These are phyloP conservation scores for Neurospora sp. DNA, from an alignment of 495 filamentous ascomycete genomes.

Conservation along the genomic window DNA sequence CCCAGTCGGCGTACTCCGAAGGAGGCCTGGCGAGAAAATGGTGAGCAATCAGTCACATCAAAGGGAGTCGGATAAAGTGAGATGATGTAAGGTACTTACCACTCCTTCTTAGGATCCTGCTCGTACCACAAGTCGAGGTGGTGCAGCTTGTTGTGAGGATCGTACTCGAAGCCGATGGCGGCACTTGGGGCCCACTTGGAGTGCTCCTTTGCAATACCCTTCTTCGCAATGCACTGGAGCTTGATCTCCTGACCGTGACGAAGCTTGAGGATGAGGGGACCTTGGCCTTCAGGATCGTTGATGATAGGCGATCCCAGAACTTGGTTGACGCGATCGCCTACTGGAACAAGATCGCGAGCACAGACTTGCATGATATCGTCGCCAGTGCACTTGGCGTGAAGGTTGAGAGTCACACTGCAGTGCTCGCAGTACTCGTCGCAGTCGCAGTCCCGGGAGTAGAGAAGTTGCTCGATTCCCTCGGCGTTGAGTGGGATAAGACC, in stretches of 20 bases:
- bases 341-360: slow-evolving; percentile 71
- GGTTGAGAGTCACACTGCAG: slow-evolving; percentile 72
- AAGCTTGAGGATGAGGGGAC: slow-evolving; percentile 79
- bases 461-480: slow-evolving; percentile 68
- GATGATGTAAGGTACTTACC: slow-evolving; percentile 48
- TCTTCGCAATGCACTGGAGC: slow-evolving; percentile 88
- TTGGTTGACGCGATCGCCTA: slow-evolving; percentile 54
- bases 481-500: slow-evolving; percentile 85
- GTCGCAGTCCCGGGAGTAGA: slow-evolving; percentile 90
- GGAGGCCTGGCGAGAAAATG: slow-evolving; percentile 56
- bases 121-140: slow-evolving; percentile 95
- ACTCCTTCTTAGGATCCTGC: slow-evolving; percentile 71
- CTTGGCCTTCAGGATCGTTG: slow-evolving; percentile 67
- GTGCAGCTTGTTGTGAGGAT: slow-evolving; percentile 84
- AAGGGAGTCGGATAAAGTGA: neutral
- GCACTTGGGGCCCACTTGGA: slow-evolving; percentile 91
- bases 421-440: slow-evolving; percentile 88
- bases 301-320: slow-evolving; percentile 71
- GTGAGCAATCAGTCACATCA: neutral
- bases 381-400: slow-evolving; percentile 73
- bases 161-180: slow-evolving; percentile 95
- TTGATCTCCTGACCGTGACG: slow-evolving; percentile 79
- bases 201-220: slow-evolving; percentile 97
- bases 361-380: slow-evolving; percentile 84
- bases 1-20: slow-evolving; percentile 76